Base-by-base conservation (phyloP, 2,329 filamentous ascomycete genomes). In the Pseudonectria buxi region DNA sequence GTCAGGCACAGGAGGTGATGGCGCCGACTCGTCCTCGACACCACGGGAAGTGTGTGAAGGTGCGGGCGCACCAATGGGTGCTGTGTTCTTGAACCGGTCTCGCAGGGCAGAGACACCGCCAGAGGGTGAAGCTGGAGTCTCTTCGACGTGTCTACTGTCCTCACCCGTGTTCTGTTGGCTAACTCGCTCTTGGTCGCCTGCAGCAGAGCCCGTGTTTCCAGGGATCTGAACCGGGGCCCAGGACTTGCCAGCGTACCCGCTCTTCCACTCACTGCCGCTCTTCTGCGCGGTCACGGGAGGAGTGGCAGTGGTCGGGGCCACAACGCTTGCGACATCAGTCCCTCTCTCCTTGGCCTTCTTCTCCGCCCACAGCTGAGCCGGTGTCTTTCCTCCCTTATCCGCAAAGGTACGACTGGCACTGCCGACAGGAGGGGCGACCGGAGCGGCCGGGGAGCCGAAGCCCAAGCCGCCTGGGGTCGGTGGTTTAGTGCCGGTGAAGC, bases 301-400 rank as follows among this genome's bases (percentile, higher is more conserved):
- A n/a, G 73, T 54, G 3, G 62, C 51, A 6, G 63, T n/a, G n/a
- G n/a, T 45, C 15, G 67, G 56, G 34, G 64, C 55, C 28, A 73
- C 56, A 14, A 68, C 59, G 33, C 69, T 60, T 58, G 66, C 35
- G 38, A 49, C 46, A 39, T 49, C 47, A 27, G 67, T 67, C 30
- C 75, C 81, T 33, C 81, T 74, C 58, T 92, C 80, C 41, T 80
- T 81, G 26, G 86, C 90, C 69, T 96, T 96, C 69, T 89, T 94
- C 69, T 98, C 92, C 0, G 90, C 90, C 92, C 92, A 98, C 25
- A 95, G 67, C 61, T 98, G 92, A 22, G 92, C 89, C 6, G 92
- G 92, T 5, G 92, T 96, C 70, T 96, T 98, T 43, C 92, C 92
- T 44, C 85, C 89, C 59, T 94, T 72, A 48, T 95, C 89, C 12